Evolutionary conservation across 2,329 filamentous ascomycete genomes (phyloP), one percentile per base, ranked within the genome.

Genomic region (Zymoseptoria pseudotritici): DNA sequence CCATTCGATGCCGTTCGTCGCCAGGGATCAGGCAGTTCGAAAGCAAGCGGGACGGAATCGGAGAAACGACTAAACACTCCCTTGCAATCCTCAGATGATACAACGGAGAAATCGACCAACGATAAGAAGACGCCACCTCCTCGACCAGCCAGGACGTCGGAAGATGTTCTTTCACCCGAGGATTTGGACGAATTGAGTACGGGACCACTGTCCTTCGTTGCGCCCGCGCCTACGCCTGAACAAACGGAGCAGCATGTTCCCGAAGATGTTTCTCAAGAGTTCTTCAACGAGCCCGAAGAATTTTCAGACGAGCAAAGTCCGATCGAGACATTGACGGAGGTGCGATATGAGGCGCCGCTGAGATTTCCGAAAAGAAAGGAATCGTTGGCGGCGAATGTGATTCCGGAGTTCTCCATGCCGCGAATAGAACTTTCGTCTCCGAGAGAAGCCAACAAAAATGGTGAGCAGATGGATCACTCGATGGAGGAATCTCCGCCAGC

Each of bases 1-100:
- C 85, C 86, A 0, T 87, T 89, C 65, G 82, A 83, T 63, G 69
- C 78, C 26, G 57, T 58, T 26, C 58, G 57, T 51, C 58, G 65
- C 36, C 62, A 64, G 54, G 62, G 53, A 3, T 67, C 62, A 50
- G 58, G 58, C 20, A 61, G 65, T 20, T 58, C 54, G 46, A 60
- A 58, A 52, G 55, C 36, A 46, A 46, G 36, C 36, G 36, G 36
- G 2, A 46, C 36, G 5, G 36, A 46, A 7, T 17, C 36, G 5
- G 36, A 46, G 36, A 46, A 46, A 46, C 36, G 13, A 46, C 36
- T 46, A 6, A 13, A 13, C 17, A 46, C 36, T n/a, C 36, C 13
- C 3, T 7, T 7, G 36, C 36, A 46, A 46, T n/a, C 36, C 13
- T 46, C 36, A 46, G 36, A 46, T 46, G 36, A 46, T 54, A 42